Evolutionary conservation across 108 stramenopile genomes (phyloP).

Genomic region (Ochromonas danica): DNA sequence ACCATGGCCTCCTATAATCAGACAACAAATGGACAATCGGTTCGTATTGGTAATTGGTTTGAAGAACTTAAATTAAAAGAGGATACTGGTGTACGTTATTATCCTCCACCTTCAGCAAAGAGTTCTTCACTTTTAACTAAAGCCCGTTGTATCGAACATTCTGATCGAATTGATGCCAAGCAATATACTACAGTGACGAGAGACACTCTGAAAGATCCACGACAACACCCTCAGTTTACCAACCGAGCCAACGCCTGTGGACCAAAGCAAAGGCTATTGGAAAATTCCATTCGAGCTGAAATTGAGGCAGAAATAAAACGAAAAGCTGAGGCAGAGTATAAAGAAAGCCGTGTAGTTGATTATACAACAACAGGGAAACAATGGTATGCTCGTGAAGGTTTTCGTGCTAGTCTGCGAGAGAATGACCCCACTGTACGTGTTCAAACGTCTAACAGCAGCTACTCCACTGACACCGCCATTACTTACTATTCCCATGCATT

Average conservation of each 20-base stretch:
- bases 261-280: background rate
- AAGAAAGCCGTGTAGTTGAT: background rate
- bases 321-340: background rate
- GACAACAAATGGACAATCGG: background rate
- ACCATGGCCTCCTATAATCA: no score
- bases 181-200: background rate
- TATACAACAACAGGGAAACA: background rate
- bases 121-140: background rate
- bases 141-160: background rate
- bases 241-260: background rate
- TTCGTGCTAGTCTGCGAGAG: background rate
- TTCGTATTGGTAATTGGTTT: background rate
- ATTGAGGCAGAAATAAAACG: background rate
- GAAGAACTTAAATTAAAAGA: background rate
- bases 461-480: background rate
- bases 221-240: background rate
- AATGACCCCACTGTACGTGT: background rate
- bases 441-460: background rate
- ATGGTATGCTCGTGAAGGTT: background rate
- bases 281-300: background rate
- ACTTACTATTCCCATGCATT: background rate
- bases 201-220: background rate
- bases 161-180: background rate
- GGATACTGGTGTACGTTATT: background rate
- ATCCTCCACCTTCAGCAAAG: background rate